These are phyloP conservation scores for Rhizoclosmatium globosum DNA, from an alignment of 192 early-diverging fungal species.

Conservation along the genomic window DNA sequence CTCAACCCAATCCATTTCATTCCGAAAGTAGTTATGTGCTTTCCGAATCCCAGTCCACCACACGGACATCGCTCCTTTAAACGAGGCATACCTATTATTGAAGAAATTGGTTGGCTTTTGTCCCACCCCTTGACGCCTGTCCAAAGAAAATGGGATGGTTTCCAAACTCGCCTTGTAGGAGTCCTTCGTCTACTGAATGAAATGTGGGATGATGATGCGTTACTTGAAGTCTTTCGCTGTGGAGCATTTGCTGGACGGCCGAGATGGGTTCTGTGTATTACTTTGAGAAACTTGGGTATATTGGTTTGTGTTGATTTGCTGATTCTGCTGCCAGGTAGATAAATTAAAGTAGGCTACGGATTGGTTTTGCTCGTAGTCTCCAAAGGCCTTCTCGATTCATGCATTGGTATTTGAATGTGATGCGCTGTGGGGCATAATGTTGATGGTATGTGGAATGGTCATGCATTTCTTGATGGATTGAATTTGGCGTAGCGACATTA, in stretches of 20 bases:
- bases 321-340: no score
- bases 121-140: neutral
- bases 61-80: neutral
- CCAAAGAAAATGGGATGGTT: neutral
- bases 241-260: neutral
- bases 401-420: no score
- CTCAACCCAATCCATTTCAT: neutral
- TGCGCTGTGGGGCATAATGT: no score
- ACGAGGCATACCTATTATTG: neutral
- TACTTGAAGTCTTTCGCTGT: neutral
- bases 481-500: no score
- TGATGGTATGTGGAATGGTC: no score
- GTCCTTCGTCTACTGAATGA: neutral
- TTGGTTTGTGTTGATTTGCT: no score
- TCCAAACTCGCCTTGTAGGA: neutral
- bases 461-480: no score
- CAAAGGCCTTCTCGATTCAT: no score
- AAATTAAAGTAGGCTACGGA: neutral
- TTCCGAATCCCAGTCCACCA: constrained; percentile 1
- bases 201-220: neutral
- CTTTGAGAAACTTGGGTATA: no score
- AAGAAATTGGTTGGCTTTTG: neutral
- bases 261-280: no score
- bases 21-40: constrained; percentile 6
- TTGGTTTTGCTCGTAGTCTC: no score